Conservation (phyloP, 2,329 filamentous ascomycete genomes). For the Lizonia empirigonia region DNA sequence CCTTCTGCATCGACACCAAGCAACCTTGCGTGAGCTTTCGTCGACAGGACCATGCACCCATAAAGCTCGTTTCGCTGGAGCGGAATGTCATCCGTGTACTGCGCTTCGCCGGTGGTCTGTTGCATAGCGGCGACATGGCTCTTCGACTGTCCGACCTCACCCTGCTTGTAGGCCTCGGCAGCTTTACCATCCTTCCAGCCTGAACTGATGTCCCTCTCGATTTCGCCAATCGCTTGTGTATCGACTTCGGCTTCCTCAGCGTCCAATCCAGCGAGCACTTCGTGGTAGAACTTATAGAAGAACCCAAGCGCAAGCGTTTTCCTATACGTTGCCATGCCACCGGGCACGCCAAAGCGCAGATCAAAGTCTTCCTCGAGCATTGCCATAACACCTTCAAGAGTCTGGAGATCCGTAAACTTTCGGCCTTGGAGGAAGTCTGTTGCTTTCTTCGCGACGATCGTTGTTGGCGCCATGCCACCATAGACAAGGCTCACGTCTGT, state of each 20-base stretch:
- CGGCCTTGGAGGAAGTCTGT: slow-evolving; percentile 77
- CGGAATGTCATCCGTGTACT: slow-evolving; percentile 96
- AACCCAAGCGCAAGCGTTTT: slow-evolving; percentile 90
- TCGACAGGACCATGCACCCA: slow-evolving; percentile 85
- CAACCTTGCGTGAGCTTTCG: slow-evolving; percentile 86
- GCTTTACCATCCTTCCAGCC: slow-evolving; percentile 79
- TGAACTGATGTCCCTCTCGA: slow-evolving; percentile 81
- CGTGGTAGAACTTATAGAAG: slow-evolving; percentile 97
- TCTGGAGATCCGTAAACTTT: slow-evolving; percentile 77
- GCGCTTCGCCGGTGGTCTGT: slow-evolving; percentile 90
- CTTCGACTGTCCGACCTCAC: slow-evolving; percentile 81
- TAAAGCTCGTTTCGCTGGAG: slow-evolving; percentile 85
- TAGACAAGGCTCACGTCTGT: slow-evolving; percentile 81
- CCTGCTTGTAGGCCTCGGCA: slow-evolving; percentile 78
- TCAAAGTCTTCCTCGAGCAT: slow-evolving; percentile 90
- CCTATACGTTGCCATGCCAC: slow-evolving; percentile 96
- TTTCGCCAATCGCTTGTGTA: slow-evolving; percentile 77
- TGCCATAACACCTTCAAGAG: slow-evolving; percentile 87
- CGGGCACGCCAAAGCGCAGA: slow-evolving; percentile 86
- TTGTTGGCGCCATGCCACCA: slow-evolving; percentile 93
- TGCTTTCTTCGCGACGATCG: slow-evolving; percentile 81
- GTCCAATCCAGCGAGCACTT: slow-evolving; percentile 71
- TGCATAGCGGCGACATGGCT: slow-evolving; percentile 90
- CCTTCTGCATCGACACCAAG: slow-evolving; percentile 74
- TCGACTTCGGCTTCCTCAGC: slow-evolving; percentile 63